Percentiles rank a stretch among this genome's conserved stretches.
These are phyloP conservation scores for Xylaria polymorpha DNA, from an alignment of 2,329 filamentous ascomycete species.

Conservation along the genomic window DNA sequence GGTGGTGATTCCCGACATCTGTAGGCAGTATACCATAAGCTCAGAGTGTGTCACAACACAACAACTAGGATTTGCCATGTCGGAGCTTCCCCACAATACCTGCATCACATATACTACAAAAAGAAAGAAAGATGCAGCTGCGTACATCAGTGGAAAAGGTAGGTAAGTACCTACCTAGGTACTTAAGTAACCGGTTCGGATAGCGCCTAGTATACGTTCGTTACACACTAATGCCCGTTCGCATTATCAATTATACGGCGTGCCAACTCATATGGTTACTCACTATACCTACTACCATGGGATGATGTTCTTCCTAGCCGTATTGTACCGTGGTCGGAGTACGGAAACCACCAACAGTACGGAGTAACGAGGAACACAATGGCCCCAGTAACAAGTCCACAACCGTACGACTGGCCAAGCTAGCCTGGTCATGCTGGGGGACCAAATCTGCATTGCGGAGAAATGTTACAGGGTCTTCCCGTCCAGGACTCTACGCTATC, in stretches of 20 bases:
- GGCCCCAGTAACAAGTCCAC: constrained; percentile 4
- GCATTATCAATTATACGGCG: not conserved
- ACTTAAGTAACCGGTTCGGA: not conserved
- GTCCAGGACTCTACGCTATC: constrained; percentile 1
- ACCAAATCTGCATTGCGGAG: constrained; percentile 22
- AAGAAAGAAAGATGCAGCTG: not conserved
- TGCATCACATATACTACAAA: not conserved
- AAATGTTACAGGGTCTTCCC: constrained; percentile 28
- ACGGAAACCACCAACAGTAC: not conserved
- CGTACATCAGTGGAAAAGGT: not conserved
- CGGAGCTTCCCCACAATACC: not conserved
- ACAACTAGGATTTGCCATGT: not conserved
- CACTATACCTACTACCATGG: not conserved
- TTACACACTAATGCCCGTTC: not conserved
- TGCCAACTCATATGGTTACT: not conserved
- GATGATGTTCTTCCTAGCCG: not conserved
- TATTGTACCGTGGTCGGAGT: not conserved
- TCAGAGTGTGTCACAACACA: not conserved
- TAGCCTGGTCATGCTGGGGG: constrained; percentile 5
- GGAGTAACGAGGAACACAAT: not conserved
- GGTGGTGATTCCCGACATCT: not conserved
- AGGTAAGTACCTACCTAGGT: not conserved
- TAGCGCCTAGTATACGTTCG: not conserved
- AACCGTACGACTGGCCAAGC: constrained; percentile 17
- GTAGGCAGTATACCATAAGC: not conserved